These are phyloP conservation scores for Fusarium gaditjirri DNA, from an alignment of 2,329 filamentous ascomycete genomes.

Conservation along the genomic window DNA sequence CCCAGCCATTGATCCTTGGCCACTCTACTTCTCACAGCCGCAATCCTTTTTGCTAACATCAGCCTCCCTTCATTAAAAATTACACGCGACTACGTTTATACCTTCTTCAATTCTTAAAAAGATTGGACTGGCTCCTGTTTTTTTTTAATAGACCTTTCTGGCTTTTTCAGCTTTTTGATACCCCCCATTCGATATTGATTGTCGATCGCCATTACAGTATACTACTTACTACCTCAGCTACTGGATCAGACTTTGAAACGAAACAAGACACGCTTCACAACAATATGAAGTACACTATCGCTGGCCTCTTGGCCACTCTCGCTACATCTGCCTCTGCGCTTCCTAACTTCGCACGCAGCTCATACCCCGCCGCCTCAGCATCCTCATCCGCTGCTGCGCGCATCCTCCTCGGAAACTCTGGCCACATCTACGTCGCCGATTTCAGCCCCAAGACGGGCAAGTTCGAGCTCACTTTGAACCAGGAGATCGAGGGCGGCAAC, in stretches of 20 bases:
- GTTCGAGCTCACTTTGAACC: constrained; percentile 52
- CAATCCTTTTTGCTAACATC: constrained; percentile 14
- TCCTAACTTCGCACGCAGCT: constrained; percentile 23
- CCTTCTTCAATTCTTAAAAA: constrained; percentile 5
- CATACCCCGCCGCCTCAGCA: constrained; percentile 12
- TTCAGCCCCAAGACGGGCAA: constrained; percentile 51
- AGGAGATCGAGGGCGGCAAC: constrained; percentile 51
- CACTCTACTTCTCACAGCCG: constrained; percentile 19
- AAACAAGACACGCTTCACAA: background rate
- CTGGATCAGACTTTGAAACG: constrained; percentile 14
- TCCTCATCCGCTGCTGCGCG: constrained; percentile 33
- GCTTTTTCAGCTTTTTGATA: constrained; percentile 11
- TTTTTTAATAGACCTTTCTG: background rate
- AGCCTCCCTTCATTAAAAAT: constrained; percentile 24
- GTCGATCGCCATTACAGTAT: constrained; percentile 13
- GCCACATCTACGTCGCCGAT: constrained; percentile 54
- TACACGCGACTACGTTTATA: background rate
- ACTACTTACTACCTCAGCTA: background rate
- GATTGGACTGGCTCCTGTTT: constrained; percentile 28
- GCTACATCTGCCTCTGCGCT: constrained; percentile 32
- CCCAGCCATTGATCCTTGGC: constrained; percentile 3
- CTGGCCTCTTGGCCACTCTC: constrained; percentile 37
- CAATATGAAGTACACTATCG: constrained; percentile 38
- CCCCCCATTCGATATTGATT: constrained; percentile 19
- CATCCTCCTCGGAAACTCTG: constrained; percentile 55